These are phyloP conservation scores for Paraphysoderma sedebokerense DNA, from an alignment of 371 early-diverging fungal species.

Conservation along the genomic window DNA sequence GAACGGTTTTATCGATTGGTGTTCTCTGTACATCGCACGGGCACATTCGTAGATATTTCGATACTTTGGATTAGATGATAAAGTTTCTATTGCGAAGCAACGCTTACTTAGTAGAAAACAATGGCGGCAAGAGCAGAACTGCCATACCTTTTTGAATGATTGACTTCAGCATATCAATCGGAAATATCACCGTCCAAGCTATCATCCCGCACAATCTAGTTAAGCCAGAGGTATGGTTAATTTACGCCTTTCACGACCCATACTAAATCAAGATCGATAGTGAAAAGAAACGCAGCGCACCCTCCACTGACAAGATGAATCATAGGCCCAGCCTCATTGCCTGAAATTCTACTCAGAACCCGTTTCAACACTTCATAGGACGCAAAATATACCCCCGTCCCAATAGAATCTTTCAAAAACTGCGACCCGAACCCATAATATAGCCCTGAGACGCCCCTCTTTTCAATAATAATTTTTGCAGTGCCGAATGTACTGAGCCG, in stretches of 20 bases:
- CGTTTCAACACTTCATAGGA: slow-evolving; percentile 52
- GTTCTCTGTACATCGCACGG: slow-evolving; percentile 23
- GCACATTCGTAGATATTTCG: slow-evolving; percentile 30
- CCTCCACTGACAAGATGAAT: slow-evolving; percentile 4
- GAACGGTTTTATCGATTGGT: slow-evolving; percentile 40
- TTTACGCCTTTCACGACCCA: too few relatives aligned
- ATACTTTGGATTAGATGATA: slow-evolving; percentile 20
- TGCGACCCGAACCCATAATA: slow-evolving; percentile 29
- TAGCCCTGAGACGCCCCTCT: slow-evolving; percentile 13
- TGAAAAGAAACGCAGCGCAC: too few relatives aligned
- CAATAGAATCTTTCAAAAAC: slow-evolving; percentile 44
- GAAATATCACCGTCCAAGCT: slow-evolving; percentile 62
- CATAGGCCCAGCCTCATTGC: background rate
- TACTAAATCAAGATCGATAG: too few relatives aligned
- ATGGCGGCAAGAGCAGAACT: too few relatives aligned
- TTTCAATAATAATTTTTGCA: slow-evolving; percentile 11
- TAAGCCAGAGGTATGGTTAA: too few relatives aligned
- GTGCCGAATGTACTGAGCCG: slow-evolving; percentile 15
- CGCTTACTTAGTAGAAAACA: too few relatives aligned
- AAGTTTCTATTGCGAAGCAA: background rate
- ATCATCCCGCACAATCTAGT: slow-evolving; percentile 37
- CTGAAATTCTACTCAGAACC: slow-evolving; percentile 11
- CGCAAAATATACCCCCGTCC: slow-evolving; percentile 58
- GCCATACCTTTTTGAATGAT: slow-evolving; percentile 53
- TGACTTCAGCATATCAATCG: slow-evolving; percentile 56